phyloP scores from a whole-genome alignment of 148 eudicot genomes.

The Polygonum aviculare region DNA sequence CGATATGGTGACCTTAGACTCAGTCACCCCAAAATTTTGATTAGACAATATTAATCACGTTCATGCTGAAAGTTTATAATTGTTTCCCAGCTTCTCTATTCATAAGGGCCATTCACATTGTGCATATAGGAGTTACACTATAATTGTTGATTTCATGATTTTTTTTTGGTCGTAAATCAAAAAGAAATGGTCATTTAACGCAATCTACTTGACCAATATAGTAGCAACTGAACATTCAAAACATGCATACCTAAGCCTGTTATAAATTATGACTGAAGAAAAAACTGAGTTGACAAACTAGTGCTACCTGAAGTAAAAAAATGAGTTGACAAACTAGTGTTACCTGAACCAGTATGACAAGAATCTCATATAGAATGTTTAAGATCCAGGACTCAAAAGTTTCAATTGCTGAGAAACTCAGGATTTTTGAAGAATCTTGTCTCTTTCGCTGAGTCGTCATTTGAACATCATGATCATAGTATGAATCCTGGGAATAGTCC shows the following conservation, averaged over 20 bases:
- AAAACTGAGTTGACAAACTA: background rate
- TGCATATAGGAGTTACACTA: background rate
- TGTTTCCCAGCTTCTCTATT: background rate
- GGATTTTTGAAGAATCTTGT: slow-evolving; percentile 35
- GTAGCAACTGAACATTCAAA: background rate
- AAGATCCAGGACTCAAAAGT: slow-evolving; percentile 85
- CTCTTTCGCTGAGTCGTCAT: slow-evolving; percentile 38
- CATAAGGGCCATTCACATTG: background rate
- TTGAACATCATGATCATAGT: slow-evolving; percentile 40
- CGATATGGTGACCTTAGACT: background rate
- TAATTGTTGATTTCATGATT: background rate
- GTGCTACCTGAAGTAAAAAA: slow-evolving; percentile 43
- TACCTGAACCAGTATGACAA: slow-evolving; percentile 97
- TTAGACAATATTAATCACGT: too few species aligned
- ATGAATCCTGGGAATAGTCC: slow-evolving; percentile 58
- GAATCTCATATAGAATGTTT: slow-evolving; percentile 72
- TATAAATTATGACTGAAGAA: background rate
- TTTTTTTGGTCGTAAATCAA: background rate
- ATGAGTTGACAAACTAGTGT: background rate
- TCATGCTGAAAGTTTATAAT: too few species aligned
- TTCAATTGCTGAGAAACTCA: slow-evolving; percentile 53
- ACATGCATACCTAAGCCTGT: background rate
- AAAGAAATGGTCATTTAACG: background rate
- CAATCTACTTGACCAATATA: background rate
- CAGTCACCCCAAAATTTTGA: too few species aligned